These are phyloP conservation scores for Penstemon davidsonii DNA, from an alignment of 257 asterid species.

Conservation along the genomic window DNA sequence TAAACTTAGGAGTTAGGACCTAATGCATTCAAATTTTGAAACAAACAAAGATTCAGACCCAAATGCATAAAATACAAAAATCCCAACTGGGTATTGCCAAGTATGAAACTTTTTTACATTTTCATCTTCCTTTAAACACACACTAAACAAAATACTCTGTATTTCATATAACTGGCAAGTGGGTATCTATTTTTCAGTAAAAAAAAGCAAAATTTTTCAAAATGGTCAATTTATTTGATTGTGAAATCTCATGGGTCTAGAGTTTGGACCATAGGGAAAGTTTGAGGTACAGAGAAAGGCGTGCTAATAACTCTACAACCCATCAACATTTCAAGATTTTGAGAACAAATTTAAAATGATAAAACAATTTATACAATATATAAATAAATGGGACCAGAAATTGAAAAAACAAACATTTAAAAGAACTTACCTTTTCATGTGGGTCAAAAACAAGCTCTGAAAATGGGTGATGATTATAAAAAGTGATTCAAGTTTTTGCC, in stretches of 20 bases:
- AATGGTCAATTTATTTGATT: conserved; percentile 24
- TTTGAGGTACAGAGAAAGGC: conserved; percentile 28
- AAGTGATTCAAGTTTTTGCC: conserved; percentile 7
- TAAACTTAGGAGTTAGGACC: too few relatives aligned
- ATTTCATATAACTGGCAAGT: conserved; percentile 3
- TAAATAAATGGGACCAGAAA: conserved; percentile 37
- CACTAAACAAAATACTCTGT: not conserved
- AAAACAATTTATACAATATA: not conserved
- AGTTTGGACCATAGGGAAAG: conserved; percentile 38
- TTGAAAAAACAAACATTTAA: conserved; percentile 18
- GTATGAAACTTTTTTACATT: not conserved
- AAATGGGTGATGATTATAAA: conserved; percentile 12
- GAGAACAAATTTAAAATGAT: not conserved
- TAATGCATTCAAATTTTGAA: too few relatives aligned
- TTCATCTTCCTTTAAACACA: conserved; percentile 15
- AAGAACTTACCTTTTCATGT: conserved; percentile 36
- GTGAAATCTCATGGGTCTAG: conserved; percentile 29
- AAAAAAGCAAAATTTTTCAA: conserved; percentile 21
- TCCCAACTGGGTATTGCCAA: too few relatives aligned
- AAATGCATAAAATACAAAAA: not conserved
- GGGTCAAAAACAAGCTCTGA: conserved; percentile 23
- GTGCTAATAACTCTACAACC: conserved; percentile 27
- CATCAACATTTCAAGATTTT: conserved; percentile 16
- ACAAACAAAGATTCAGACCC: not conserved
- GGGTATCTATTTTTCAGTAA: not conserved